phyloP scores from a whole-genome alignment of 2,329 filamentous ascomycete genomes.

The Botrytis squamosa region DNA sequence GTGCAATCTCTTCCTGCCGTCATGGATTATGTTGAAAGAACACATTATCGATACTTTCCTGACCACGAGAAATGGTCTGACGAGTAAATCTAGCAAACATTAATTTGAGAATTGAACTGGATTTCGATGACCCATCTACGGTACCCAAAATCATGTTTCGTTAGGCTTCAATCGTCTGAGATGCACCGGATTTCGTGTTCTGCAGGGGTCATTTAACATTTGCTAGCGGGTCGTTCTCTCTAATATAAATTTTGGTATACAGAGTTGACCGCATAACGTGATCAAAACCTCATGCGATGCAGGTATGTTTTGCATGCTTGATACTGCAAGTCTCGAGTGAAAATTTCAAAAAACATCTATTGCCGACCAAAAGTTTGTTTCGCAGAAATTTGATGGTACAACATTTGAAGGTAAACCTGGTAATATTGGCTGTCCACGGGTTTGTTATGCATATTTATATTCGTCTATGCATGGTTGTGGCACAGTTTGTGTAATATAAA shows the following conservation, averaged over 20 bases:
- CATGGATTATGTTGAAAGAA: conserved; percentile 55
- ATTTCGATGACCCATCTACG: background rate
- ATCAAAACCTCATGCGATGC: conserved; percentile 34
- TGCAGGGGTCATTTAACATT: conserved; percentile 27
- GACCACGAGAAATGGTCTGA: conserved; percentile 49
- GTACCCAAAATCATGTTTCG: background rate
- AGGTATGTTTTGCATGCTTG: conserved; percentile 37
- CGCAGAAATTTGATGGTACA: background rate
- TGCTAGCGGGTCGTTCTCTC: conserved; percentile 32
- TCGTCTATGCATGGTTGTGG: background rate
- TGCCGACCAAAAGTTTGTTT: background rate
- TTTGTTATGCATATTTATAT: background rate
- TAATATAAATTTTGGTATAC: conserved; percentile 34
- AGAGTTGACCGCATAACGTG: conserved; percentile 37
- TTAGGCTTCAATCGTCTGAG: background rate
- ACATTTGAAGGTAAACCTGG: background rate
- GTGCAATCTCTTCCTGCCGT: conserved; percentile 49
- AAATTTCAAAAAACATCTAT: background rate
- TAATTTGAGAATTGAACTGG: too few species aligned
- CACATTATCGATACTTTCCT: conserved; percentile 56
- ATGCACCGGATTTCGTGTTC: conserved; percentile 13
- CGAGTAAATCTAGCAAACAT: background rate
- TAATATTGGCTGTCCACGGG: background rate
- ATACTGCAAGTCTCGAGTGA: conserved; percentile 19
- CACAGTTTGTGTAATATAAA: conserved; percentile 1